Base-by-base conservation (phyloP, 345 rosid species). In the Sisymbrium irio region DNA sequence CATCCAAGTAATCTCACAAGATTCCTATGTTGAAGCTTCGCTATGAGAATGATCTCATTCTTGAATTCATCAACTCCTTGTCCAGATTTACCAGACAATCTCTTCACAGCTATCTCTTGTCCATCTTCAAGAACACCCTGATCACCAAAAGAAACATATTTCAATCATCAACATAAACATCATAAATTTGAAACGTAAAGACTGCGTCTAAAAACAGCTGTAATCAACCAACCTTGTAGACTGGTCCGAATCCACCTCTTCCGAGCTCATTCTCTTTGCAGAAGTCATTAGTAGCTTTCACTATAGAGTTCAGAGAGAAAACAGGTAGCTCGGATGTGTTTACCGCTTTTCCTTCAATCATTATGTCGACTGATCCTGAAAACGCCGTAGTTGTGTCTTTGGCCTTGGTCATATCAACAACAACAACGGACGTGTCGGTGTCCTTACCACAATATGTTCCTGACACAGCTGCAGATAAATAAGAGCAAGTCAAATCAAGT, bases 1-100 rank as follows among this genome's bases (percentile, higher is more conserved):
- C 85, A 87, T 12, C 96, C 96, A 15, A 87, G 65, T 19, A 89
- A 64, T 28, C 89, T 87, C 57, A 89, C 93, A 3, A 89, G 93
- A 74, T 87, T 89, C 42, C 91, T 60, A 58, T 89, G 96, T 19
- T 89, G 96, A 56, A 89, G 73, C 57, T 83, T 86, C 0, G 87
- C 88, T 41, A 89, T 86, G 27, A 87, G 47, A 60, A 64, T 75
- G 9, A 84, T 73, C 84, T 89, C 94, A 39, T 82, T 89, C 69
- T 82, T 86, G 44, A 89, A 89, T 59, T 89, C 94, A 44, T 82
- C 83, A 5, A 83, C 44, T 41, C 94, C 94, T 77, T 87, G 91
- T 20, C 80, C 83, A 0, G 91, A 89, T 47, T 44, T 74, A 69
- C 72, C 77, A 14, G 88, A 83, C 56, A 89, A 79, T 73, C 89